Evolutionary conservation across 139 green algal species (phyloP).

Genomic region (Monoraphidium neglectum): DNA sequence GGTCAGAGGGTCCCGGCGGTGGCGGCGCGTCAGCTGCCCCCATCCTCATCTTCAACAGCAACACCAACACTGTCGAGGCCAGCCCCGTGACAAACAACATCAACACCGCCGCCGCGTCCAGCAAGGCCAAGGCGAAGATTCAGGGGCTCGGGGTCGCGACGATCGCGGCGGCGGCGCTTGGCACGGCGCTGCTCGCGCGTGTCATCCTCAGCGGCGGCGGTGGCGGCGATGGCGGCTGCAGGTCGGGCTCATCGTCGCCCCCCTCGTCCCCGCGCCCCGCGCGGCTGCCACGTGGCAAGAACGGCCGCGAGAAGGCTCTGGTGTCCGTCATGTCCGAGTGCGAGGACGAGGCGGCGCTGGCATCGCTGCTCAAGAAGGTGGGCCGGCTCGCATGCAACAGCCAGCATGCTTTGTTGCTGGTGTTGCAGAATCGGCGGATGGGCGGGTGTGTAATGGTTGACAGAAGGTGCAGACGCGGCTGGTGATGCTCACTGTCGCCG

Average conservation of each 20-base stretch:
- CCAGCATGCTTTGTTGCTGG: too few species aligned
- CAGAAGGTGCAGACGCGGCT: too few species aligned
- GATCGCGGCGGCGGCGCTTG: slow-evolving; percentile 18
- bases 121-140: slow-evolving; percentile 30
- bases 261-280: not conserved
- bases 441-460: too few species aligned
- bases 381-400: too few species aligned
- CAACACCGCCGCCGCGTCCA: slow-evolving; percentile 5
- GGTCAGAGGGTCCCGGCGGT: slow-evolving; percentile 1
- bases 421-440: too few species aligned
- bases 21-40: not conserved
- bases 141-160: slow-evolving; percentile 17
- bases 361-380: too few species aligned
- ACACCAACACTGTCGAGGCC: not conserved
- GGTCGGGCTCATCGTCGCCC: not conserved
- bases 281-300: slow-evolving; percentile 14
- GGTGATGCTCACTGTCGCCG: too few species aligned
- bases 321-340: slow-evolving; percentile 14
- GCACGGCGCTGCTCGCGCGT: slow-evolving; percentile 8
- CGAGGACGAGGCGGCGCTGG: slow-evolving; percentile 34
- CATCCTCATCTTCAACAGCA: not conserved
- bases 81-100: slow-evolving; percentile 18
- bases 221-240: not conserved
- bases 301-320: slow-evolving; percentile 24
- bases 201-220: slow-evolving; percentile 6